Evolutionary conservation across 2,329 filamentous ascomycete species (phyloP).

Genomic region (Pseudogymnoascus sp.): DNA sequence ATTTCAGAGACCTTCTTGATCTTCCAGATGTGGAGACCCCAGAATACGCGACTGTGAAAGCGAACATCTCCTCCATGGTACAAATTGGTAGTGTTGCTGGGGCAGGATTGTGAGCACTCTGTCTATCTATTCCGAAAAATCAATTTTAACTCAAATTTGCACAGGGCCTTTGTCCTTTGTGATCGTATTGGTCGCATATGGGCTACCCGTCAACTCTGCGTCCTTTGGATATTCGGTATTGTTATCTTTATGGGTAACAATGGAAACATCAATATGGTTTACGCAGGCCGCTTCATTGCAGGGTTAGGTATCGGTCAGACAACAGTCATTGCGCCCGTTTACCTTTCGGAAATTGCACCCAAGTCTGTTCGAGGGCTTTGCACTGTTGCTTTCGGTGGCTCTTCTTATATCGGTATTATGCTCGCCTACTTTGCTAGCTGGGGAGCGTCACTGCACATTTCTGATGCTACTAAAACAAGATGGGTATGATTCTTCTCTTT

Average conservation of each 20-base stretch:
- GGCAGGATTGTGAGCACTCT: conserved; percentile 16
- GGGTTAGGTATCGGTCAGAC: conserved; percentile 34
- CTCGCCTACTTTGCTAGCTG: conserved; percentile 23
- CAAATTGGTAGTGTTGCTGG: conserved; percentile 32
- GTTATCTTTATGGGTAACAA: conserved; percentile 29
- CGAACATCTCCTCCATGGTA: conserved; percentile 34
- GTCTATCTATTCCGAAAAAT: background rate
- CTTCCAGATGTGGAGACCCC: conserved; percentile 11
- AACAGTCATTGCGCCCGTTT: background rate
- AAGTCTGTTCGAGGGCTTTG: conserved; percentile 21
- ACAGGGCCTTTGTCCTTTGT: conserved; percentile 16
- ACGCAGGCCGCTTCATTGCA: conserved; percentile 37
- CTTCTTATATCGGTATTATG: conserved; percentile 22
- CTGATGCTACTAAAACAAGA: conserved; percentile 9
- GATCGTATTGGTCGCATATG: conserved; percentile 25
- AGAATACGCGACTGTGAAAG: conserved; percentile 28
- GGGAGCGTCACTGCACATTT: conserved; percentile 29
- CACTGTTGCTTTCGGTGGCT: conserved; percentile 21
- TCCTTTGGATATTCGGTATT: conserved; percentile 21
- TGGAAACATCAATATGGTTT: conserved; percentile 20
- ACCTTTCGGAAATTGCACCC: conserved; percentile 18
- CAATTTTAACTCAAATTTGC: background rate
- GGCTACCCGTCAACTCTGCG: conserved; percentile 21
- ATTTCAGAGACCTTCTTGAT: conserved; percentile 16
- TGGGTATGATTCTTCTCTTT: background rate